Percentiles rank a stretch among this genome's conserved stretches.
Evolutionary conservation across 768 basidiomycete genomes (phyloP).

Genomic region (Dacryopinax spathularia): DNA sequence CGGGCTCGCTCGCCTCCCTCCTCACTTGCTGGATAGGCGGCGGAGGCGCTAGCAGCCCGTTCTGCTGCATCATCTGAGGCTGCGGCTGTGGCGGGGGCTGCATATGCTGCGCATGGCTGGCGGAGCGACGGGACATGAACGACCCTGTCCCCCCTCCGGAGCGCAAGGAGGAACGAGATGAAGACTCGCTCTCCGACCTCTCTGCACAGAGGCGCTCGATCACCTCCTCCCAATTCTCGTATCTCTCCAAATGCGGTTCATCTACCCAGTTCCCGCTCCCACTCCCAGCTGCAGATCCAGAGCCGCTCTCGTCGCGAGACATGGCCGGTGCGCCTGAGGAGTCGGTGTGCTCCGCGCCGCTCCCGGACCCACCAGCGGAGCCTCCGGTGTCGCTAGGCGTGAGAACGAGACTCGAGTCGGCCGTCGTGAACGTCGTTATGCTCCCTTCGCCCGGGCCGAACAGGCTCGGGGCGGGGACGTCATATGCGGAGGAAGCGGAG

Average conservation of each 20-base stretch:
- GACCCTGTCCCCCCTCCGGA: too few relatives aligned
- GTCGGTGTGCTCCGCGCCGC: too few relatives aligned
- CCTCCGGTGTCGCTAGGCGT: background rate
- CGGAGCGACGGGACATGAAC: background rate
- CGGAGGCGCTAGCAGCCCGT: background rate
- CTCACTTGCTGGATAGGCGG: background rate
- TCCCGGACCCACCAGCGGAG: too few relatives aligned
- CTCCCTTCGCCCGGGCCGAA: background rate
- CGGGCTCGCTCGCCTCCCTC: background rate
- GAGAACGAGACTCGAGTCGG: background rate
- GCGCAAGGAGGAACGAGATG: background rate
- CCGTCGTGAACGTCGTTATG: background rate
- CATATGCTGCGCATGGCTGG: too few relatives aligned
- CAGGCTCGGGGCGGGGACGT: background rate
- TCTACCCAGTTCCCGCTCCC: background rate
- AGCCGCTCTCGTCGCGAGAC: background rate
- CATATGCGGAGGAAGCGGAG: background rate
- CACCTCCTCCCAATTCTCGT: slow-evolving; percentile 2
- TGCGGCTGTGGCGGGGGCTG: too few relatives aligned
- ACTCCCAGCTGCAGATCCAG: background rate
- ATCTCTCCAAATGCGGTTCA: background rate
- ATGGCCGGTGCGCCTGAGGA: too few relatives aligned
- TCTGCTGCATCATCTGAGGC: too few relatives aligned
- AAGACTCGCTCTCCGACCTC: background rate
- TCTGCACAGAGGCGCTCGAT: background rate